These are phyloP conservation scores for Nemania sp. DNA, from an alignment of 2,329 filamentous ascomycete genomes.

Conservation along the genomic window DNA sequence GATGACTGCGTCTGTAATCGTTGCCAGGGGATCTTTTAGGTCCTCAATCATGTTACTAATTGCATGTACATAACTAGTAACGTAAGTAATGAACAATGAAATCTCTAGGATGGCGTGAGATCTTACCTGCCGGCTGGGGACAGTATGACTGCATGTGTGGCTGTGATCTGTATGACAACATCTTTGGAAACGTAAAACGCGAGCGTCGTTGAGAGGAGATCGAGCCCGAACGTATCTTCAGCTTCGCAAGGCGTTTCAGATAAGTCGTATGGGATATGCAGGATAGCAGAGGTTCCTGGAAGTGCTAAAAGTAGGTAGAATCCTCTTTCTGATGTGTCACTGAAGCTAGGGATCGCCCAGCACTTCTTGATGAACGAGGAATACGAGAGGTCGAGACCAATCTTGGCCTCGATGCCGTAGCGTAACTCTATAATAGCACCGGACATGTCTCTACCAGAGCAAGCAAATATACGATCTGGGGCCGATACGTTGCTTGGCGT, in stretches of 20 bases:
- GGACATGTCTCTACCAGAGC: constrained; percentile 63
- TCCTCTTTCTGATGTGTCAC: constrained; percentile 31
- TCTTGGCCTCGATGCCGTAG: constrained; percentile 69
- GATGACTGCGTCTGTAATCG: constrained; percentile 50
- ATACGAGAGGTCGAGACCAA: constrained; percentile 61
- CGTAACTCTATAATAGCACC: constrained; percentile 71
- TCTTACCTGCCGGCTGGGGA: constrained; percentile 44
- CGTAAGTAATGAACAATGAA: too few relatives aligned
- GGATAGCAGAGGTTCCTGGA: constrained; percentile 51
- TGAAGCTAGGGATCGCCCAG: constrained; percentile 52
- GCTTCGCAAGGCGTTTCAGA: constrained; percentile 48
- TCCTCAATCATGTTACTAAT: constrained; percentile 41
- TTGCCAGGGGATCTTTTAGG: constrained; percentile 29
- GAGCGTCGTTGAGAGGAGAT: constrained; percentile 57
- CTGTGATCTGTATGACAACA: constrained; percentile 58
- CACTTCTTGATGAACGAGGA: constrained; percentile 52
- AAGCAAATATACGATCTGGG: constrained; percentile 66
- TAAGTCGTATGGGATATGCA: constrained; percentile 55
- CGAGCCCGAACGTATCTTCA: constrained; percentile 50
- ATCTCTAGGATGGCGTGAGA: constrained; percentile 5
- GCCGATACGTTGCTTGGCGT: constrained; percentile 33
- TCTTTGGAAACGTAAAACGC: constrained; percentile 43
- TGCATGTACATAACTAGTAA: constrained; percentile 21
- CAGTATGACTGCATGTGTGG: constrained; percentile 48
- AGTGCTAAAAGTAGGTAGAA: constrained; percentile 52